Base-by-base conservation (phyloP, 1,139 yeast genomes). In the Petasospora rhodanensis region DNA sequence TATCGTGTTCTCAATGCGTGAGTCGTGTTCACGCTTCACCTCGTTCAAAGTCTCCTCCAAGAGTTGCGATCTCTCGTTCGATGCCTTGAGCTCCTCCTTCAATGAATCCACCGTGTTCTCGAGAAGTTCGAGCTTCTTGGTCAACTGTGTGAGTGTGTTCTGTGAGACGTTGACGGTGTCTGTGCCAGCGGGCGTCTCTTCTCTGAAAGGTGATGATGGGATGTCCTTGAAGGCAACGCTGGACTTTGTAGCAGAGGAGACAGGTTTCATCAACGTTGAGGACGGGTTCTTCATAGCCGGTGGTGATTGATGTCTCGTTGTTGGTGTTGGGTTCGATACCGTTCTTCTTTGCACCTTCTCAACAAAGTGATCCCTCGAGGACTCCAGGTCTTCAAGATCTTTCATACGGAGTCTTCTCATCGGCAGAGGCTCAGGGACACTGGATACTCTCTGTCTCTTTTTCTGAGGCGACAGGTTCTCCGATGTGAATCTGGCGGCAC, bases 21-120 rank as follows among this genome's bases (percentile, higher is more conserved):
- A 15, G 10, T 15, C 22, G 10, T 26, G 30, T n/a, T 39, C 42
- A 6, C 37, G 32, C 25, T 28, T 34, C 14, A 37, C 35, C 11
- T 33, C 34, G 9, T 36, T 38, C 18, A 42, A 16, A 3, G 49
- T 30, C 2, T 31, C 30, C 24, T 47, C 50, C 31, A 45, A 18
- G 17, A 29, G 24, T 12, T 35, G 26, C 1, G 51, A 43, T 24
- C 47, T 29, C 24, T 48, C 48, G 12, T 38, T 47, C 4, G 48
- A 35, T 7, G 28, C 25, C 18, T 28, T 38, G 14, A 48, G 31
- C 27, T 47, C 47, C 5, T 38, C 42, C 16, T 33, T 39, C 25
- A 48, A 32, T 1, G 43, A 38, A 14, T 43, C 45, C 11, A 47
- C 41, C 1, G 49, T 46, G 27, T 34, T 29, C 18, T 48, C 49